Base-by-base conservation (phyloP, 352 stramenopile genomes). In the Pythium myriotylum region DNA sequence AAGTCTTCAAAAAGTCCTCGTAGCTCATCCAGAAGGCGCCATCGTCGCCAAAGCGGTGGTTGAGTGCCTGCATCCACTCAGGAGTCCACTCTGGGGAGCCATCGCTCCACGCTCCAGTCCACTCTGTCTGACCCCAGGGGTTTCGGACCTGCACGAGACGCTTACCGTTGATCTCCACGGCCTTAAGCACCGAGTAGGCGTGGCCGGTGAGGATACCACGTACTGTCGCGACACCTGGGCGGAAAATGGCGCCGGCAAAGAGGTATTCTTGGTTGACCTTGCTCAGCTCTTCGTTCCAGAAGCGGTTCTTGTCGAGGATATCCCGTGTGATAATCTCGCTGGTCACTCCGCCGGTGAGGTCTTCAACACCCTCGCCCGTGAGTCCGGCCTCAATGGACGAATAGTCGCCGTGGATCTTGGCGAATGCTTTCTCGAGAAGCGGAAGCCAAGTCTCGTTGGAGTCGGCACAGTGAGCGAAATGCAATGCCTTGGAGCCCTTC, bases 381-480 rank as follows among this genome's bases (percentile, higher is more conserved):
- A 77, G 70, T 4, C 86, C 87, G 43, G 77, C 79, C 37, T 88
- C 72, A 40, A 95, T 76, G 10, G 68, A 57, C 9, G 67, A 60
- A 74, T 95, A 96, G 62, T 77, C 79, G 23, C 88, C 86, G 53
- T 84, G 82, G 39, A 76, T 79, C 56, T 95, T 95, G 12, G 88
- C 83, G 58, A 89, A 94, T 23, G 86, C 86, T 62, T 96, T 96
- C 66, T 96, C 88, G 13, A 96, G 49, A n/a, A 95, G 65, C 43
- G 83, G 74, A 14, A 88, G 76, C 88, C 88, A 96, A 39, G 92
- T 74, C 66, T 95, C 85, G 55, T 86, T 77, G 26, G 74, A 81
- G 45, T 74, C 73, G 29, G 58, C 67, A 33, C 68, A 81, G 27
- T 74, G 73, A 32, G 69, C 67, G 41, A 75, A 81, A 54, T 74